phyloP scores from a whole-genome alignment of 352 stramenopile genomes.

The Pythium pyrilobum region DNA sequence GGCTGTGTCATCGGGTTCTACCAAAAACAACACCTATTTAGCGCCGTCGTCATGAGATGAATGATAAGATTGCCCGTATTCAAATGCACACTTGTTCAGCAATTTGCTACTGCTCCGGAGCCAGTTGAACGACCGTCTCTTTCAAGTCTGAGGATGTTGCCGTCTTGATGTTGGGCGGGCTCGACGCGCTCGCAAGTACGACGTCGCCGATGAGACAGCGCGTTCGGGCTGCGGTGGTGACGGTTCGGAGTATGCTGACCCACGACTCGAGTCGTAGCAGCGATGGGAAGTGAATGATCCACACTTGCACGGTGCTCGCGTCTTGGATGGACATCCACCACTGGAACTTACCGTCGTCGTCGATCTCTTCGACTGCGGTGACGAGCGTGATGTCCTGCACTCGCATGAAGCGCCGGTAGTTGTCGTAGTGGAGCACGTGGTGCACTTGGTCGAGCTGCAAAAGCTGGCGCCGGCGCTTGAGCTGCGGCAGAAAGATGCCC shows the following conservation, averaged over 20 bases:
- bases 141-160: background rate
- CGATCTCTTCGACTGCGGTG: slow-evolving; percentile 43
- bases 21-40: slow-evolving; percentile 13
- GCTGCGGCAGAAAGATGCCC: slow-evolving; percentile 40
- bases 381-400: slow-evolving; percentile 59
- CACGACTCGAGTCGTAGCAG: slow-evolving; percentile 31
- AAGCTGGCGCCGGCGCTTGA: slow-evolving; percentile 32
- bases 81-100: background rate
- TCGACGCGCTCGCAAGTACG: slow-evolving; percentile 16
- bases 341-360: slow-evolving; percentile 19
- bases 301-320: slow-evolving; percentile 42
- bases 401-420: slow-evolving; percentile 44
- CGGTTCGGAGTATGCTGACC: slow-evolving; percentile 32
- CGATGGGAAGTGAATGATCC: slow-evolving; percentile 55
- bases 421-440: slow-evolving; percentile 49
- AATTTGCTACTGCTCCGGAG: slow-evolving; percentile 2
- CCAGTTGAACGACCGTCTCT: slow-evolving; percentile 23
- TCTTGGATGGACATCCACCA: slow-evolving; percentile 76
- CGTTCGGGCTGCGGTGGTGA: slow-evolving; percentile 30
- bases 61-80: slow-evolving; percentile 3
- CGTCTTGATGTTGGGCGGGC: background rate
- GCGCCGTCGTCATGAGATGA: background rate
- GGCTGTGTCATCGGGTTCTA: slow-evolving; percentile 72
- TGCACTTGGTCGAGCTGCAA: slow-evolving; percentile 61
- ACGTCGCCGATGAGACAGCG: slow-evolving; percentile 37